Evolutionary conservation across 1,284 basidiomycete species (phyloP).

Genomic region (Rhodotorula sp.): DNA sequence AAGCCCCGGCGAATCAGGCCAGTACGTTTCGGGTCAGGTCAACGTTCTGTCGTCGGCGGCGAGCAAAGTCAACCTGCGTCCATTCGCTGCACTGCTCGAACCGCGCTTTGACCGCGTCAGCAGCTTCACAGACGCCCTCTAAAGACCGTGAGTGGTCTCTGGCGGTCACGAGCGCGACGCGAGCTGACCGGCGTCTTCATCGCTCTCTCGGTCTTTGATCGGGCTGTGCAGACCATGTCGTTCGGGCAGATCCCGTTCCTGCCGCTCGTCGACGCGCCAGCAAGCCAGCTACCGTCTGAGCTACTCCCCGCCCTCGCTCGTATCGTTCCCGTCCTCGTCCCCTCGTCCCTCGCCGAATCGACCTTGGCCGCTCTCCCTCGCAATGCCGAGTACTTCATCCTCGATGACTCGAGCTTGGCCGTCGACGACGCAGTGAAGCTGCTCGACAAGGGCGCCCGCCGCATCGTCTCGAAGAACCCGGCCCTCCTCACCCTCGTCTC

Average conservation of each 20-base stretch:
- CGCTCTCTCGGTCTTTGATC: neutral
- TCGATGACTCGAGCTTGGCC: constrained; percentile 58
- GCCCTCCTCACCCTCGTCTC: constrained; percentile 56
- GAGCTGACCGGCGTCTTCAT: neutral
- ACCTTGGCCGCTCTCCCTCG: constrained; percentile 41
- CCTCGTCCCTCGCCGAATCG: constrained; percentile 43
- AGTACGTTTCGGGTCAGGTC: no score
- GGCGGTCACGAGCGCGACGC: neutral
- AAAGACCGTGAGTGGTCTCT: neutral
- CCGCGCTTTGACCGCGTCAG: neutral
- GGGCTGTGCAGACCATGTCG: constrained; percentile 28
- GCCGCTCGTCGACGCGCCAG: constrained; percentile 27
- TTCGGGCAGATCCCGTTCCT: constrained; percentile 41
- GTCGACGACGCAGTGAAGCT: constrained; percentile 64
- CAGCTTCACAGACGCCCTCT: neutral
- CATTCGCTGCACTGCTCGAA: neutral
- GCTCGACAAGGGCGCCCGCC: constrained; percentile 74
- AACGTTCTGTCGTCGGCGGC: neutral
- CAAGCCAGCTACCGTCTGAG: constrained; percentile 25
- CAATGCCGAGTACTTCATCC: constrained; percentile 57
- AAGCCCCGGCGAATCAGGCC: no score
- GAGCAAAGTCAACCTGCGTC: neutral
- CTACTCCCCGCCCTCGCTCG: constrained; percentile 66
- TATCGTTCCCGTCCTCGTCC: constrained; percentile 71
- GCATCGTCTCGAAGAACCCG: constrained; percentile 57